Evolutionary conservation across 2,329 filamentous ascomycete genomes (phyloP), one percentile per base, ranked within the genome.

Genomic region (Nectriaceae sp.): DNA sequence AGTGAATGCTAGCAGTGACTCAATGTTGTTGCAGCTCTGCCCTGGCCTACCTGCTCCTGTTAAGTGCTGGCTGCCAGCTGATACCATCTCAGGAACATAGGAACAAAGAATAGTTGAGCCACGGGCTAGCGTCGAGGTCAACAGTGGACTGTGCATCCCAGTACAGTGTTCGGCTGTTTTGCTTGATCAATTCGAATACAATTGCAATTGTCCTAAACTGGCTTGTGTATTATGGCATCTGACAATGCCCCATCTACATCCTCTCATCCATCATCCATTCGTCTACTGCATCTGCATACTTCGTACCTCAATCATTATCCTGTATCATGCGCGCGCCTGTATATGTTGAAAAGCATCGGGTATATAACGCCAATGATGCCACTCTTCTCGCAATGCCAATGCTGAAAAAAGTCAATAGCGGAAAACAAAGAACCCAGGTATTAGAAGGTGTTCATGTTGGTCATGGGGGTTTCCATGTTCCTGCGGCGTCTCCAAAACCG

Each of bases 321-420:
- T 58, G 52, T 52, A 53, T 60, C 42, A 59, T 60, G 51, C 52
- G 46, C 40, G 21, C 18, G 40, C 40, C 38, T 49, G 53, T 59
- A 57, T 53, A 50, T 47, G 22, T 47, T 35, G 38, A 47, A 54
- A 57, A 46, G 49, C 58, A 64, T 54, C 60, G 66, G 65, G 65
- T 69, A 69, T 68, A 66, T 49, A 69, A 68, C 66, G 65, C 66
- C 65, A 59, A 61, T 54, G 54, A 68, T 69, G 65, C 60, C 59
- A 47, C 56, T 54, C 56, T 56, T 50, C 53, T 48, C 54, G 55
- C 52, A 53, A 59, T 62, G 54, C 50, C 44, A 42, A 47, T 49
- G 31, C 42, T 35, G 40, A 40, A 38, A 22, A 44, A 43, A 29
- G 46, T 36, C 20, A 40, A 47, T 44, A 46, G 36, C 52, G 43